Percentiles rank a stretch among this genome's conserved stretches.
Conservation (phyloP, 768 basidiomycete species). For the Pholiota molesta region DNA sequence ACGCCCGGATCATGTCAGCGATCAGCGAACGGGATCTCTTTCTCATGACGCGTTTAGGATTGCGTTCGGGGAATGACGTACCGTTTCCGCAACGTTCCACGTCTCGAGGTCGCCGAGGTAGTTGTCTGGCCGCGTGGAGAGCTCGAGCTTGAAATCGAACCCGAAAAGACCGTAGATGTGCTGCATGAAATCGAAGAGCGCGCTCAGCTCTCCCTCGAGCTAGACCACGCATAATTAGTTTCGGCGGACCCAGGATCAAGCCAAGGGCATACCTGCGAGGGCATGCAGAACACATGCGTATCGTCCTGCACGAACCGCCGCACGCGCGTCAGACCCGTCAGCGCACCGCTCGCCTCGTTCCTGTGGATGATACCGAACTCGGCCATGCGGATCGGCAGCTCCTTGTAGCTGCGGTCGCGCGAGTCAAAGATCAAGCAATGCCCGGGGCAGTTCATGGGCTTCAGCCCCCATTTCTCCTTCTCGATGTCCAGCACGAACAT, state of each 20-base stretch:
- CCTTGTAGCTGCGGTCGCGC: conserved; percentile 90
- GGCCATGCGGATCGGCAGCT: conserved; percentile 96
- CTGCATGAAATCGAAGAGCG: conserved; percentile 94
- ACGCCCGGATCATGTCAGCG: conserved; percentile 7
- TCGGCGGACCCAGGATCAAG: not conserved
- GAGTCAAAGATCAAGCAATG: conserved; percentile 97
- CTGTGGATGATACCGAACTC: conserved; percentile 98
- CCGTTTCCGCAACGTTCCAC: conserved; percentile 89
- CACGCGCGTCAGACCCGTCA: conserved; percentile 92
- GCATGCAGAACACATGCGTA: conserved; percentile 98
- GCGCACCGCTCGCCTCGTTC: conserved; percentile 93
- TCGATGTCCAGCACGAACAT: conserved; percentile 96
- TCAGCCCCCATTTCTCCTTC: conserved; percentile 94
- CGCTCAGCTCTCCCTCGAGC: conserved; percentile 86
- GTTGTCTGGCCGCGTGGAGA: conserved; percentile 96
- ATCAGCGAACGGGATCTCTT: conserved; percentile 4
- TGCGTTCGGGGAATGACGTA: conserved; percentile 32
- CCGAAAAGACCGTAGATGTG: conserved; percentile 93
- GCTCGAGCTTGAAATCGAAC: conserved; percentile 90
- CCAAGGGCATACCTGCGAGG: conserved; percentile 63
- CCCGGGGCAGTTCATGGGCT: conserved; percentile 99
- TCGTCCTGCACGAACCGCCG: conserved; percentile 97
- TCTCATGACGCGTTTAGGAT: not conserved
- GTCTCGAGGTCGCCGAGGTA: conserved; percentile 87
- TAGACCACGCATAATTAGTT: conserved; percentile 30